Percentiles rank a stretch among this genome's conserved stretches.
phyloP scores from a whole-genome alignment of 2,329 filamentous ascomycete genomes.

The Didymella arachidicola region DNA sequence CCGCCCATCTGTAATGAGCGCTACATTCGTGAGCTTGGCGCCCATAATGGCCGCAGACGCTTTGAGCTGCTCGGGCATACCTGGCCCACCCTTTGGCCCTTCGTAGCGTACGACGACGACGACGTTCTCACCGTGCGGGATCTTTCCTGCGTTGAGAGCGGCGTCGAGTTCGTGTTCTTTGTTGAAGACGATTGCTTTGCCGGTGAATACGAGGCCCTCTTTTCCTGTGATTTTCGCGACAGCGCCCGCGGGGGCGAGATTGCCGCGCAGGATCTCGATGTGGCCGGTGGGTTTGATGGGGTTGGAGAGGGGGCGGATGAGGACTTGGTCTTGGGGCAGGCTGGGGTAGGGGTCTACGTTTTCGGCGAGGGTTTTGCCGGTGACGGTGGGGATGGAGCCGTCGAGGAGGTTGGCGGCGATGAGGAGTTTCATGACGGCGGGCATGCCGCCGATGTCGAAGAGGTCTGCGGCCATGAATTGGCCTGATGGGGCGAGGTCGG shows the following conservation, averaged over 20 bases:
- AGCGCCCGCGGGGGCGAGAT: constrained; percentile 85
- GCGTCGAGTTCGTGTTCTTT: constrained; percentile 81
- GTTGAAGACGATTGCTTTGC: constrained; percentile 83
- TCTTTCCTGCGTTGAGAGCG: constrained; percentile 75
- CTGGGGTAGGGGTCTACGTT: constrained; percentile 81
- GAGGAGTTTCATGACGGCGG: constrained; percentile 84
- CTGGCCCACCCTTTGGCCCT: constrained; percentile 89
- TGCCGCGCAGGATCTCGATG: constrained; percentile 85
- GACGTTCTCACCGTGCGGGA: constrained; percentile 78
- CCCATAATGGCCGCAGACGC: constrained; percentile 92
- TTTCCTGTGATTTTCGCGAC: constrained; percentile 98
- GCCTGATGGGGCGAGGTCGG: constrained; percentile 83
- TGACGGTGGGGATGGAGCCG: constrained; percentile 80
- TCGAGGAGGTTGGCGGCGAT: constrained; percentile 79
- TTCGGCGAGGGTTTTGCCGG: constrained; percentile 81
- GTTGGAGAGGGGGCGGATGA: constrained; percentile 81
- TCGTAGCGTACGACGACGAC: constrained; percentile 93
- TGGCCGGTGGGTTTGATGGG: constrained; percentile 89
- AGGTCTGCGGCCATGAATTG: constrained; percentile 89
- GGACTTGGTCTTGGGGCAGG: constrained; percentile 78
- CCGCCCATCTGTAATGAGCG: constrained; percentile 88
- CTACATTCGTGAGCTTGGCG: constrained; percentile 84
- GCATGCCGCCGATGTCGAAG: constrained; percentile 84
- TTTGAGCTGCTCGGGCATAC: constrained; percentile 95
- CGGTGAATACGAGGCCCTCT: constrained; percentile 83